Evolutionary conservation across 441 rosid species (phyloP), one percentile per base, ranked within the genome.

Genomic region (Geranium incanum): DNA sequence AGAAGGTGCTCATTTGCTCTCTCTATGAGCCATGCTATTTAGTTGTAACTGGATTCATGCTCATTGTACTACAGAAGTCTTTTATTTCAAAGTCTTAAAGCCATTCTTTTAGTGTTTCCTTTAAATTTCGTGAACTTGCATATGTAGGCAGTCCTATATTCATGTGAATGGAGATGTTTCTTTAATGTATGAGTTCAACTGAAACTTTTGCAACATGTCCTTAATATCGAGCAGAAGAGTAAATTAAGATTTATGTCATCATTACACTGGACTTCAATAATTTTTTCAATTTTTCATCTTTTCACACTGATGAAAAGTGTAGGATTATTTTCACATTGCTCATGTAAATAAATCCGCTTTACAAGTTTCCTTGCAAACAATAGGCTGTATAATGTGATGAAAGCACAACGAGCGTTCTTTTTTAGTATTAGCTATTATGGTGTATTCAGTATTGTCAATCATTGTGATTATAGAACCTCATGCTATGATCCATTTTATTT

Each of bases 1-100:
- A 89, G 77, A 85, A 81, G 86, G 88, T 84, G 66, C 71, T 33
- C 68, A 69, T 23, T 11, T 33, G 64, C 50, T 67, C 11, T 67
- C 11, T 28, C 39, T 36, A 5, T 28, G 7, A 36, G 15, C 45
- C 43, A 15, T 1, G 4, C 15, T 67, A 28, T 38, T 0, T 33
- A 28, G 33, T 60, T 16, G 16, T 5, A 7, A 65, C 41, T 11
- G 19, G 36, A 19, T 60, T 2, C 65, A 59, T 60, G 65, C 21
- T 23, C 21, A 8, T 23, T 57, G 64, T 18, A 5, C 23, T 57
- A 50, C 48, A 41, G 21, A 21, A 21, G 21, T 21, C 21, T 21
- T 21, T 48, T 48, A 19, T 5, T 1, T 39, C 8, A 39, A 39
- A 4, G 21, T 57, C n/a, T 57, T 16, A n/a, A 6, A 16, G 7